Evolutionary conservation across 208 protist species (phyloP).

Genomic region (Trypanosoma vivax): DNA sequence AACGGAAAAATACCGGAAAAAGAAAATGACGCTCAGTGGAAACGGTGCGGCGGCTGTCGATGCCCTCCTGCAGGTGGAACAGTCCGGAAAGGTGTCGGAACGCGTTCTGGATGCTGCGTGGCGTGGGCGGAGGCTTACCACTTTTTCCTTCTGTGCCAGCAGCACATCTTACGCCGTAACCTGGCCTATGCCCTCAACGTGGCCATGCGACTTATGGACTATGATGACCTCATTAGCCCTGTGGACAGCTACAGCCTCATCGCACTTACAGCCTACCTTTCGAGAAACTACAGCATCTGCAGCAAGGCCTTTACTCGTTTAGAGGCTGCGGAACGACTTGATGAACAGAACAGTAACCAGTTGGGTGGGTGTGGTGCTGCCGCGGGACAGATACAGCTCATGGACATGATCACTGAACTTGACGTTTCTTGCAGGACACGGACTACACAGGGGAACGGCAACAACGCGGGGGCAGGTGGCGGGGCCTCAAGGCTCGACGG

Average conservation of each 20-base stretch:
- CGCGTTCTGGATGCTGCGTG: constrained; percentile 84
- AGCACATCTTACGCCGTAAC: constrained; percentile 77
- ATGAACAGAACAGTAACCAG: constrained; percentile 30
- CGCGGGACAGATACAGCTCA: constrained; percentile 26
- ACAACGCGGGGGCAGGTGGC: constrained; percentile 7
- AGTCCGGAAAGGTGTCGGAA: constrained; percentile 41
- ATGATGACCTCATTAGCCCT: constrained; percentile 90
- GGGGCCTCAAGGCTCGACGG: constrained; percentile 45
- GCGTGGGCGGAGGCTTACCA: constrained; percentile 95
- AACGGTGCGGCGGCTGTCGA: constrained; percentile 63
- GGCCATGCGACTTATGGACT: constrained; percentile 90
- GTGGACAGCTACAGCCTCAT: constrained; percentile 92
- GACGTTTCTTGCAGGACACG: constrained; percentile 62
- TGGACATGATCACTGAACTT: constrained; percentile 74
- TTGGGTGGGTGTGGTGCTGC: constrained; percentile 2
- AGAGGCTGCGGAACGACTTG: constrained; percentile 72
- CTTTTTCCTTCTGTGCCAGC: constrained; percentile 91
- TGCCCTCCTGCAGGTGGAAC: constrained; percentile 72
- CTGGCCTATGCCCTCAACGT: constrained; percentile 64
- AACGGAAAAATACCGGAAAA: constrained; percentile 85
- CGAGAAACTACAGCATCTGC: constrained; percentile 89
- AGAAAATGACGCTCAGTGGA: constrained; percentile 55
- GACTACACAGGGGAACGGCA: constrained; percentile 17
- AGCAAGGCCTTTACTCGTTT: constrained; percentile 93
- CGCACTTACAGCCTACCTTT: constrained; percentile 90